Evolutionary conservation across 495 filamentous ascomycete species (phyloP).

Genomic region (Daldinia childiae): DNA sequence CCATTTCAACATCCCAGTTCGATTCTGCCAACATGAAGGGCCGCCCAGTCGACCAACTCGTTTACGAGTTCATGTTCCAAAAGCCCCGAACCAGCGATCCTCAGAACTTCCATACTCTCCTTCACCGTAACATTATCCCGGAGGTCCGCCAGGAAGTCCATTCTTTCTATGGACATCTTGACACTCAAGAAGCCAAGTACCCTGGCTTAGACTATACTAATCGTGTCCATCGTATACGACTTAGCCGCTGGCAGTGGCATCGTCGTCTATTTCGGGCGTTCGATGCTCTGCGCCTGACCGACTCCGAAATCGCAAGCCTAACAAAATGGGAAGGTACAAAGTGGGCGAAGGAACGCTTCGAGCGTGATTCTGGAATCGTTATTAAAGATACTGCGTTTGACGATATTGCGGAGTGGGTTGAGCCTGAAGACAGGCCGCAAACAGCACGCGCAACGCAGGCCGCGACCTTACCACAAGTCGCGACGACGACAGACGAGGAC

Average conservation of each 20-base stretch:
- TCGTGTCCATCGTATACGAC: slow-evolving; percentile 81
- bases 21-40: slow-evolving; percentile 59
- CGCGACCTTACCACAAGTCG: slow-evolving; percentile 48
- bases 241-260: slow-evolving; percentile 84
- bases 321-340: slow-evolving; percentile 96
- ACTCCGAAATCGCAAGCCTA: slow-evolving; percentile 76
- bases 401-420: slow-evolving; percentile 65
- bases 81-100: slow-evolving; percentile 60
- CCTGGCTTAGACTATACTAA: slow-evolving; percentile 89
- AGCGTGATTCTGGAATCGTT: slow-evolving; percentile 74
- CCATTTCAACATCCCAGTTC: not conserved
- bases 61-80: slow-evolving; percentile 66
- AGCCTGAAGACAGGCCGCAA: slow-evolving; percentile 56
- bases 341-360: slow-evolving; percentile 85
- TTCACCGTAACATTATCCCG: slow-evolving; percentile 74
- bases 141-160: slow-evolving; percentile 89
- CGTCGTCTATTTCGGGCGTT: slow-evolving; percentile 83
- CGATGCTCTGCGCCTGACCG: slow-evolving; percentile 78
- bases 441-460: slow-evolving; percentile 49
- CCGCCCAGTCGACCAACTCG: slow-evolving; percentile 61
- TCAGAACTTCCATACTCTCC: slow-evolving; percentile 61
- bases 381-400: slow-evolving; percentile 84
- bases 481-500: slow-evolving; percentile 56
- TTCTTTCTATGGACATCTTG: slow-evolving; percentile 84
- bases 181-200: slow-evolving; percentile 88